Evolutionary conservation across 2,329 filamentous ascomycete genomes (phyloP).

Genomic region (Ophiostoma piceae): DNA sequence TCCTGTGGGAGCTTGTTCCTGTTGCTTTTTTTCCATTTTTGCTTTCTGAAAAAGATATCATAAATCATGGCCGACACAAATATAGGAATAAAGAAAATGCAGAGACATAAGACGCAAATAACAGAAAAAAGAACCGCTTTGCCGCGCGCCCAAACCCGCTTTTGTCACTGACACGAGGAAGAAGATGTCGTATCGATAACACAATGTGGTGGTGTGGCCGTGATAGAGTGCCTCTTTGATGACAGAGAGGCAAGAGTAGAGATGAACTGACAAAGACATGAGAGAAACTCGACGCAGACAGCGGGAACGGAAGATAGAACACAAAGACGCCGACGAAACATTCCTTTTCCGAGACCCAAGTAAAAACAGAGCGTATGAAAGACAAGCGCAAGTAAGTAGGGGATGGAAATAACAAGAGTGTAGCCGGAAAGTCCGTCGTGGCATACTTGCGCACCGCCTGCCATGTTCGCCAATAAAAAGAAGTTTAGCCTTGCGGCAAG

Average conservation of each 20-base stretch:
- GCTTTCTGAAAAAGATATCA: constrained; percentile 23
- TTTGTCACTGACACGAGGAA: background rate
- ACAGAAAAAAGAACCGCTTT: background rate
- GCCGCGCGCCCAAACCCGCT: background rate
- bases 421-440: constrained; percentile 32
- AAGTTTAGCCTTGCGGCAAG: constrained; percentile 55
- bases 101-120: constrained; percentile 15
- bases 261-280: background rate
- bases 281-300: background rate
- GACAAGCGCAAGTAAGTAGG: constrained; percentile 19
- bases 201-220: background rate
- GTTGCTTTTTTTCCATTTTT: constrained; percentile 22
- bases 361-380: constrained; percentile 10
- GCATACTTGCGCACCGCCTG: constrained; percentile 39
- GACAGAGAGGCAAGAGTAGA: background rate
- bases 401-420: constrained; percentile 23
- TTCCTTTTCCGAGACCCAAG: constrained; percentile 7
- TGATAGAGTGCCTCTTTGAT: background rate
- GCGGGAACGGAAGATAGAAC: constrained; percentile 6
- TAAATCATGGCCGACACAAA: constrained; percentile 28
- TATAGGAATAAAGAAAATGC: constrained; percentile 17
- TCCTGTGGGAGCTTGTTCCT: constrained; percentile 26
- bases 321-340: constrained; percentile 7
- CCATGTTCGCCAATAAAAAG: constrained; percentile 43
- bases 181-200: background rate